Evolutionary conservation across 2,329 filamentous ascomycete genomes (phyloP).

Genomic region (Fusarium brevicatenulatum): DNA sequence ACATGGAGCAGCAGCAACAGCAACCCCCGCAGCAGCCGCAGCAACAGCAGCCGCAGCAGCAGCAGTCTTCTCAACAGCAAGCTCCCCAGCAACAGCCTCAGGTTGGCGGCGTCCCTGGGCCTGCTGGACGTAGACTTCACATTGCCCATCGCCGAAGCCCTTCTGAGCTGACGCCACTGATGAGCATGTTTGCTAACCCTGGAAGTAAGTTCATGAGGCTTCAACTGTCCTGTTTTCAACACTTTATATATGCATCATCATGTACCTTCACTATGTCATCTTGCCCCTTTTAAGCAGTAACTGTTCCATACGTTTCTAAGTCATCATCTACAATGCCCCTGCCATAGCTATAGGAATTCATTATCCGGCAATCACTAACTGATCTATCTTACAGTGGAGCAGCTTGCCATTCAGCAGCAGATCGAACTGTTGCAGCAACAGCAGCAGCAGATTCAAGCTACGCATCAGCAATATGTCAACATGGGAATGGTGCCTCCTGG

Average conservation of each 20-base stretch:
- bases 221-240: constrained; percentile 3
- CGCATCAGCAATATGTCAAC: constrained; percentile 96
- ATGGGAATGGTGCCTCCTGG: constrained; percentile 93
- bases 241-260: neutral
- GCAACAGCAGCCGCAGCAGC: constrained; percentile 67
- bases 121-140: constrained; percentile 88
- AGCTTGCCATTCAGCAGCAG: constrained; percentile 96
- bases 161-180: constrained; percentile 94
- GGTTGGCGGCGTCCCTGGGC: constrained; percentile 72
- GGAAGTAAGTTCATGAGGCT: constrained; percentile 64
- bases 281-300: neutral
- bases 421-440: constrained; percentile 97
- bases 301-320: neutral
- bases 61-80: constrained; percentile 65
- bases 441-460: constrained; percentile 96
- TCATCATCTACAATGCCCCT: neutral
- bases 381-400: constrained; percentile 76
- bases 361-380: constrained; percentile 33
- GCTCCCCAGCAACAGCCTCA: constrained; percentile 59
- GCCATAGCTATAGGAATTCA: neutral
- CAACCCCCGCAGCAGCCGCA: constrained; percentile 67
- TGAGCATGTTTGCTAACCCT: constrained; percentile 84
- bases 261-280: constrained; percentile 10
- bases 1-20: constrained; percentile 66
- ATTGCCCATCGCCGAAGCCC: constrained; percentile 97